Evolutionary conservation across 441 rosid species (phyloP).

Genomic region (California macrophylla): DNA sequence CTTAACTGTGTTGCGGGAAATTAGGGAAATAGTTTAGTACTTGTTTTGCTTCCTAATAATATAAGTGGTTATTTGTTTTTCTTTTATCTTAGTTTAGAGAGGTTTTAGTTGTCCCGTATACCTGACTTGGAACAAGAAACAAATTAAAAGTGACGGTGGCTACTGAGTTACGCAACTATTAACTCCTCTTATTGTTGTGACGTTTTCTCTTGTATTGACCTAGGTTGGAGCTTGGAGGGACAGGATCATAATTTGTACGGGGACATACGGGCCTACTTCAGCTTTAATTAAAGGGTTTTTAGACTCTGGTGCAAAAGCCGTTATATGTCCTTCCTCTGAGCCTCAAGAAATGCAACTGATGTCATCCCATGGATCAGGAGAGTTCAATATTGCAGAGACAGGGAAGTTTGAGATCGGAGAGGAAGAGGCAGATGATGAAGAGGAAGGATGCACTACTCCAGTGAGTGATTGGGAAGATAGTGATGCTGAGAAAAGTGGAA

Average conservation of each 20-base stretch:
- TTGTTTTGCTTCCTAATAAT: too few species aligned
- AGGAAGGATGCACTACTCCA: constrained; percentile 39
- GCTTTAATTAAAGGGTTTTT: constrained; percentile 65
- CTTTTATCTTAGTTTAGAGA: too few species aligned
- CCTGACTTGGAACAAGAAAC: too few species aligned
- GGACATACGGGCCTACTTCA: constrained; percentile 62
- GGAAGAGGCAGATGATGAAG: constrained; percentile 66
- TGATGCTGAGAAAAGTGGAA: constrained; percentile 46
- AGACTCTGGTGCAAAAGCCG: constrained; percentile 87
- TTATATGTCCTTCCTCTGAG: constrained; percentile 61
- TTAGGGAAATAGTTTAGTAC: too few species aligned
- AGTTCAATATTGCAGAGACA: constrained; percentile 41
- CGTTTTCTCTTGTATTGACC: constrained; percentile 2
- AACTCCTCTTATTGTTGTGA: too few species aligned
- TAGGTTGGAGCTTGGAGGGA: constrained; percentile 98
- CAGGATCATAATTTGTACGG: constrained; percentile 75
- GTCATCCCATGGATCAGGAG: constrained; percentile 40
- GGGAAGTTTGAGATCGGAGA: constrained; percentile 85
- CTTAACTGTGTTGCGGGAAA: too few species aligned
- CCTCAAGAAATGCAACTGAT: constrained; percentile 49
- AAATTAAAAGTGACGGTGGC: too few species aligned
- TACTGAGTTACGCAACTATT: too few species aligned
- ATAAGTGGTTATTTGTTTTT: too few species aligned
- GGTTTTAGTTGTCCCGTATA: too few species aligned
- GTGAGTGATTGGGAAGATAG: constrained; percentile 93